These are phyloP conservation scores for Tetracladium marchalianum DNA, from an alignment of 495 filamentous ascomycete species.

Conservation along the genomic window DNA sequence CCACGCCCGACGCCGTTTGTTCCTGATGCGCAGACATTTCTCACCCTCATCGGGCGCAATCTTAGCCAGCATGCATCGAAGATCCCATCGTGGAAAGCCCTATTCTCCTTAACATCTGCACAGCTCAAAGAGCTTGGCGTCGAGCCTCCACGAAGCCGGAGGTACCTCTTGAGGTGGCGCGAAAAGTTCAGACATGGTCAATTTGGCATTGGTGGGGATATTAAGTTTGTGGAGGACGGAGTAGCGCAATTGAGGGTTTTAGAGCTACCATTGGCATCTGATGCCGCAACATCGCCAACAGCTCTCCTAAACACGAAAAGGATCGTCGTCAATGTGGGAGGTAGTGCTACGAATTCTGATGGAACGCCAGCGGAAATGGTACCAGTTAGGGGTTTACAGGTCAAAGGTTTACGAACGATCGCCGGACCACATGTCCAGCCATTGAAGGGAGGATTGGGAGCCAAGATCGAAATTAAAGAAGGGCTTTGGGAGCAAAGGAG, in stretches of 20 bases:
- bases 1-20: conserved; percentile 74
- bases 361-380: conserved; percentile 30
- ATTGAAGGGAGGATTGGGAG: conserved; percentile 54
- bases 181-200: conserved; percentile 68
- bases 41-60: conserved; percentile 82
- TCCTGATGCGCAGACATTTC: conserved; percentile 79
- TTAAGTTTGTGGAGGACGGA: conserved; percentile 62
- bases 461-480: conserved; percentile 59
- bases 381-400: conserved; percentile 52
- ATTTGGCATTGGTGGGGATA: conserved; percentile 70
- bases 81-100: conserved; percentile 77
- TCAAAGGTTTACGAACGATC: conserved; percentile 54
- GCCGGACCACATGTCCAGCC: conserved; percentile 57
- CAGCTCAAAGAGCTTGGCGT: conserved; percentile 77
- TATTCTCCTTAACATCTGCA: conserved; percentile 67
- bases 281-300: conserved; percentile 31
- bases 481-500: conserved; percentile 80
- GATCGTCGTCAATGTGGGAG: conserved; percentile 64
- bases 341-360: conserved; percentile 35
- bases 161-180: conserved; percentile 79
- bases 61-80: conserved; percentile 71
- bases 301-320: conserved; percentile 44
- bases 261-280: conserved; percentile 34
- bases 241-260: conserved; percentile 57
- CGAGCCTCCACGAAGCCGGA: conserved; percentile 69